Conservation (phyloP, 1,284 basidiomycete genomes). For the Schizopora paradoxa region DNA sequence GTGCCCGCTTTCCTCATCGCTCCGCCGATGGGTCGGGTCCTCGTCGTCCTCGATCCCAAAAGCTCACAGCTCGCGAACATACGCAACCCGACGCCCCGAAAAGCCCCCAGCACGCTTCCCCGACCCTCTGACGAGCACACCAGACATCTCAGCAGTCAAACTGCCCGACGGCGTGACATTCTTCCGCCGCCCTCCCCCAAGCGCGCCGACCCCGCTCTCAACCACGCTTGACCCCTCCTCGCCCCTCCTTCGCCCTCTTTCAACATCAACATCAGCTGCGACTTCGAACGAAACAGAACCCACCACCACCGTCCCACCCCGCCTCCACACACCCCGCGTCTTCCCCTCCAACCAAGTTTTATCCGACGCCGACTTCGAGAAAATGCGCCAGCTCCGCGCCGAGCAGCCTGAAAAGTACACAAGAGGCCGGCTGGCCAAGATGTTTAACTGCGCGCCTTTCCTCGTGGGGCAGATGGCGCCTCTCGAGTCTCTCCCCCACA, state of each 20-base stretch:
- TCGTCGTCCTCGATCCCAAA: too few relatives aligned
- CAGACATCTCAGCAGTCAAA: constrained; percentile 49
- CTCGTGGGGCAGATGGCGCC: constrained; percentile 33
- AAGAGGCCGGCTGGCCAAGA: constrained; percentile 27
- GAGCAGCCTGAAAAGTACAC: neutral
- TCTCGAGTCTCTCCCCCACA: constrained; percentile 24
- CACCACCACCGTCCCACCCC: neutral
- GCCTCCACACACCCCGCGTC: neutral
- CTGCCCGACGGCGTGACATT: constrained; percentile 61
- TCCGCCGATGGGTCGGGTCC: too few relatives aligned
- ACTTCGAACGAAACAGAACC: constrained; percentile 1
- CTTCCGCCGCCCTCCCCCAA: constrained; percentile 72
- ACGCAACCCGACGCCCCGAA: constrained; percentile 43
- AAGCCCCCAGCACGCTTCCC: constrained; percentile 55
- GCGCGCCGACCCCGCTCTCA: constrained; percentile 63
- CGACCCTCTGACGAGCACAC: constrained; percentile 59
- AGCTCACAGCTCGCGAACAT: constrained; percentile 28
- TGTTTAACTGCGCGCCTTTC: constrained; percentile 32
- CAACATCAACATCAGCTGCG: neutral
- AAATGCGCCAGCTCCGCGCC: neutral
- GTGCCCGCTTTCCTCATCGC: too few relatives aligned
- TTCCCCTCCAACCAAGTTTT: neutral
- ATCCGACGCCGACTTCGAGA: neutral
- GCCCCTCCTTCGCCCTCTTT: constrained; percentile 28
- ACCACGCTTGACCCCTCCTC: constrained; percentile 62